phyloP scores from a whole-genome alignment of 257 asterid species.

The Solanum gracilifrons region DNA sequence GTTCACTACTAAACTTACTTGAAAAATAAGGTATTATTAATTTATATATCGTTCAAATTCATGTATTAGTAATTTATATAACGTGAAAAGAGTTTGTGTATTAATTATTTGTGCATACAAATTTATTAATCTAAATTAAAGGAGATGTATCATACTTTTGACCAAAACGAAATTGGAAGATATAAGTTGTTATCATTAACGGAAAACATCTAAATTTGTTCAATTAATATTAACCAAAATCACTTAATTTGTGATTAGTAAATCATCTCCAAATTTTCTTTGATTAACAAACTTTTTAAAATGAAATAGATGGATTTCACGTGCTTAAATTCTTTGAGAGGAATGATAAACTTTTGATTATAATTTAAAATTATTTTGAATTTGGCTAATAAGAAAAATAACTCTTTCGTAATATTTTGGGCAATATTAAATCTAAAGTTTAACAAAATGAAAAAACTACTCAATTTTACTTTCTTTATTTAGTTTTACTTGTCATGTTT shows the following conservation, averaged over 20 bases:
- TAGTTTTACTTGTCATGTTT: not conserved
- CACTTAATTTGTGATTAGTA: not conserved
- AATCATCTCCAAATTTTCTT: not conserved
- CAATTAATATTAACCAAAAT: not conserved
- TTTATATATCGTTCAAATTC: not conserved
- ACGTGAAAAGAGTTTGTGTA: not conserved
- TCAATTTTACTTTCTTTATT: not conserved
- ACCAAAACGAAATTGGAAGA: not conserved
- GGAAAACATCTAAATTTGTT: not conserved
- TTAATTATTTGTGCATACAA: not conserved
- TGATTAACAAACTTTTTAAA: not conserved
- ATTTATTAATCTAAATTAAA: not conserved
- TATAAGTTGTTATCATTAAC: not conserved
- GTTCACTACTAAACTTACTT: not conserved
- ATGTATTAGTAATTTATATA: not conserved
- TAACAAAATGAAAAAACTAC: not conserved
- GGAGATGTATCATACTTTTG: not conserved
- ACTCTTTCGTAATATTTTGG: not conserved
- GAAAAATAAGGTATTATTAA: not conserved
- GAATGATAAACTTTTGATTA: too few relatives aligned
- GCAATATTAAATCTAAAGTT: not conserved
- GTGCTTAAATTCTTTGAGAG: not conserved
- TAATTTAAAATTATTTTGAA: not conserved
- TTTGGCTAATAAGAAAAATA: not conserved
- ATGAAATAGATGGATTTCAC: not conserved